Evolutionary conservation across 2,329 filamentous ascomycete species (phyloP), one percentile per base, ranked within the genome.

Genomic region (Talaromyces funiculosus): DNA sequence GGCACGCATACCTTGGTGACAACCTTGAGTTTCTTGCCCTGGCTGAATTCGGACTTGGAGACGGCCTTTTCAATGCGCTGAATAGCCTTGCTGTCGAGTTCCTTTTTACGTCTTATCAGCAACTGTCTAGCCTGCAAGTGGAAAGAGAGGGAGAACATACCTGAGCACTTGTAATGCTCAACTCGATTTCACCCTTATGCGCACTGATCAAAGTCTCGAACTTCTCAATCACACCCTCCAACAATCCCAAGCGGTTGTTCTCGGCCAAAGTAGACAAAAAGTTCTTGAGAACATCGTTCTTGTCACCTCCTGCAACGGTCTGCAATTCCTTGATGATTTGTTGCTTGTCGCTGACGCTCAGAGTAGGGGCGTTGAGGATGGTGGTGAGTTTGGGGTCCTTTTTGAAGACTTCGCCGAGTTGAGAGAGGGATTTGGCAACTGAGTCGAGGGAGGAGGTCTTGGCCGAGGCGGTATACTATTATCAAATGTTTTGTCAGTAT

Each of bases 11-110:
- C 90, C 84, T 91, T 89, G 81, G 95, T 89, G 70, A 91, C 90
- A 71, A 97, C 89, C 88, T 96, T 97, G 79, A 97, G 86, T 84
- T 96, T 97, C 88, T 97, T 92, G 82, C 92, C 92, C 77, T 89
- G 85, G 74, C 88, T 87, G 81, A 92, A 95, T 75, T 87, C 79
- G 65, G 92, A 96, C 85, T 97, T 97, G 80, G 87, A 76, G 71
- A 97, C 87, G 70, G 92, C 92, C 68, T 81, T 80, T 84, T 99
- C 92, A 69, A 99, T 86, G 74, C 94, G 89, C 77, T 78, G 82
- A 71, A 99, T 85, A 65, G 89, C 92, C 84, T 87, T 92, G 82
- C 80, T 85, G 79, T 99, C 94, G 73, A 99, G 87, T 76, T 88
- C 83, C 90, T 94, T 67, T 64, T 57, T n/a, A n/a, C n/a, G n/a